phyloP scores from a whole-genome alignment of 768 basidiomycete genomes.

The Xerocomus potaroensis region DNA sequence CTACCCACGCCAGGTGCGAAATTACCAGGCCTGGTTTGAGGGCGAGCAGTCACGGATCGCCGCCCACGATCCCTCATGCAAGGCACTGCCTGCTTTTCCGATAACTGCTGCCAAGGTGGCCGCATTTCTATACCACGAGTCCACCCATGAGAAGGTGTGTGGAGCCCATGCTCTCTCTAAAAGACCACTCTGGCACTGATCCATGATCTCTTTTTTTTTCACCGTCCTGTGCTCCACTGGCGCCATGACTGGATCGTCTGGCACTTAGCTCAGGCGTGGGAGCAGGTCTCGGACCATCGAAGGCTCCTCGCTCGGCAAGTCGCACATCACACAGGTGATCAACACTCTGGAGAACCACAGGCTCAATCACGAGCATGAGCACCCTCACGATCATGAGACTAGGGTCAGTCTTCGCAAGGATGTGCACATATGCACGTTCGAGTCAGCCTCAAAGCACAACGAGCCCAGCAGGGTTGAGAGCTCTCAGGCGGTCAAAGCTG shows the following conservation, averaged over 20 bases:
- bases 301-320: slow-evolving; percentile 26
- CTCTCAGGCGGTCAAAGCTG: no score
- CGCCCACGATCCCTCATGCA: no score
- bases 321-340: slow-evolving; percentile 26
- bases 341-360: slow-evolving; percentile 27
- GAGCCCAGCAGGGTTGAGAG: no score
- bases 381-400: background rate
- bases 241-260: no score
- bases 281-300: slow-evolving; percentile 10
- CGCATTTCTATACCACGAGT: slow-evolving; percentile 30
- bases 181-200: no score
- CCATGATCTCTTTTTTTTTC: no score
- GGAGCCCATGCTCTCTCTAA: no score
- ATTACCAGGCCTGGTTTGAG: slow-evolving; percentile 25
- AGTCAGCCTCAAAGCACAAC: background rate
- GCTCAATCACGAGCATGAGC: slow-evolving; percentile 6
- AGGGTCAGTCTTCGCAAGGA: background rate
- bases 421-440: background rate
- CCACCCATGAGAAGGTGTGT: slow-evolving; percentile 26
- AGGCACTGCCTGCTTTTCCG: no score
- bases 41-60: slow-evolving; percentile 16
- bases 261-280: slow-evolving; percentile 5
- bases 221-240: no score
- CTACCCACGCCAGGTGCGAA: slow-evolving; percentile 26
- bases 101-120: no score